Base-by-base conservation (phyloP, 108 stramenopile species). In the Nitzschia sp. region DNA sequence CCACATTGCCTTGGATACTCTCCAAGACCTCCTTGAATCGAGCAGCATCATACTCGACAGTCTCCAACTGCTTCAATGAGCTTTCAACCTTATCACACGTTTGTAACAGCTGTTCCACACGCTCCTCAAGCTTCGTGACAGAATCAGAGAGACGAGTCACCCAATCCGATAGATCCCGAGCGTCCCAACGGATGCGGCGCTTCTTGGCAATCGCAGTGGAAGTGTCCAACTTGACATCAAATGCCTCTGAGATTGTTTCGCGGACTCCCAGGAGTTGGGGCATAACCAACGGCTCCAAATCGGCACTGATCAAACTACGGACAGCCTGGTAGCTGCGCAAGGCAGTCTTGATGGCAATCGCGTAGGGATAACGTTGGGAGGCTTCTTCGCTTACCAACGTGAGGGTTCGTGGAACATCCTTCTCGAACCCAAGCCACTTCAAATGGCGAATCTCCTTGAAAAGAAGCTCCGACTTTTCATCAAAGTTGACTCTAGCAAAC, bases 381-480 rank as follows among this genome's bases (percentile, higher is more conserved):
- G 91, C 86, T 54, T 93, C 89, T 59, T 88, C 87, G 12, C 88
- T 80, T 9, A 83, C 86, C 52, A 79, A 58, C 37, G 76, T 58
- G 51, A 90, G 69, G 10, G 89, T 87, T 34, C 83, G 84, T 38
- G 92, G 81, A 59, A 92, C 84, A 42, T 93, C 88, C 22, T 78
- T 80, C 53, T 84, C 92, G 48, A 93, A 97, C 8, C 95, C 95
- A 10, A 99, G 70, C 95, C 95, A 98, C 62, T 92, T 90, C 62
- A 99, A 70, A 67, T 97, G 86, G 10, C 95, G 82, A 48, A 99
- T 96, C 72, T 99, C 98, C 63, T 95, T 93, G 74, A 91, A 92
- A 42, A 98, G 82, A 42, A 84, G 67, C 51, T 96, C 93, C 43
- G 81, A 87, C 63, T 90, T 91, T 63, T 93, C 91, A 62, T 98